A percentile compares a stretch with the other conserved stretches of the same genome.
Conservation (phyloP, 2,329 filamentous ascomycete genomes). For the Sclerotinia minor region DNA sequence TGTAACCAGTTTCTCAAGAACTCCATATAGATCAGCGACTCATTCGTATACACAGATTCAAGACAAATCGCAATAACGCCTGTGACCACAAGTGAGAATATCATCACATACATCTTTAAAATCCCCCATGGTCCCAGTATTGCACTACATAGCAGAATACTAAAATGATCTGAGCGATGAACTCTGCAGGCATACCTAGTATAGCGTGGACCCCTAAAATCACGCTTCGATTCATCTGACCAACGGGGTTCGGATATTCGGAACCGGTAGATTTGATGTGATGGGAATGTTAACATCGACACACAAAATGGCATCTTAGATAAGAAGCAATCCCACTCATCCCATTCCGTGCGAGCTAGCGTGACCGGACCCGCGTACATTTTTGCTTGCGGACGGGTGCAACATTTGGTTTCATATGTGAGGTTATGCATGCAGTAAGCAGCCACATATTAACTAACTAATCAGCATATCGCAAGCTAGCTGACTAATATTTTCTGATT, state of each 20-base stretch:
- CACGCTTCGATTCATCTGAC: background rate
- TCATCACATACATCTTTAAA: constrained; percentile 45
- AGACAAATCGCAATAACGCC: constrained; percentile 50
- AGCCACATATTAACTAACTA: background rate
- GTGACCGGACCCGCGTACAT: background rate
- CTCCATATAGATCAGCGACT: constrained; percentile 53
- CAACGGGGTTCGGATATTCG: background rate
- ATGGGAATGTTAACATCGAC: background rate
- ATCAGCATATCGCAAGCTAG: background rate
- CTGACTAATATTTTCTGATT: background rate
- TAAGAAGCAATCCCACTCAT: background rate
- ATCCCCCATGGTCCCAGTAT: constrained; percentile 52
- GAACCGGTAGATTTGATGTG: background rate
- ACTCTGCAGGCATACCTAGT: constrained; percentile 49
- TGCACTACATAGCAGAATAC: constrained; percentile 52
- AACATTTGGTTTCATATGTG: background rate
- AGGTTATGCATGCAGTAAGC: background rate
- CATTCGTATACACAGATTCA: constrained; percentile 62
- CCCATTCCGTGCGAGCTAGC: background rate
- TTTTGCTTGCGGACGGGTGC: background rate
- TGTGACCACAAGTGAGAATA: constrained; percentile 33
- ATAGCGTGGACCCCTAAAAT: constrained; percentile 38
- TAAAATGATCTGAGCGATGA: constrained; percentile 56
- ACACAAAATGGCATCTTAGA: background rate
- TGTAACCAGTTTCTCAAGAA: constrained; percentile 45